Conservation (phyloP, 2,329 filamentous ascomycete species). For the Westerdykella aurantiaca region DNA sequence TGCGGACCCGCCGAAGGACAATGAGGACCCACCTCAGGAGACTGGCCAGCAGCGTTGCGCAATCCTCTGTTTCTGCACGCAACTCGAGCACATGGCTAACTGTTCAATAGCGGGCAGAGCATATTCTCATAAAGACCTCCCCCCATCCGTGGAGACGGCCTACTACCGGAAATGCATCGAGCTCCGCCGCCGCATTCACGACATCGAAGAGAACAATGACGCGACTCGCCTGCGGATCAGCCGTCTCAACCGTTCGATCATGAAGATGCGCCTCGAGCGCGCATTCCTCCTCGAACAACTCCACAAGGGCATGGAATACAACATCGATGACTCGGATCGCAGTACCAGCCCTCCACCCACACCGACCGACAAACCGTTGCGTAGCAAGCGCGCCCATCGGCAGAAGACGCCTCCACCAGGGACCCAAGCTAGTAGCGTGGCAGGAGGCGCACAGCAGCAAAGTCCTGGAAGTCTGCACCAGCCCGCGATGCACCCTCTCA, state of each 20-base stretch:
- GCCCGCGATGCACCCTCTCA: slow-evolving; percentile 18
- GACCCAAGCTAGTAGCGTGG: background rate
- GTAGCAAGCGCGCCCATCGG: slow-evolving; percentile 66
- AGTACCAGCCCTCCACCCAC: slow-evolving; percentile 75
- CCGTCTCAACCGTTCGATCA: slow-evolving; percentile 75
- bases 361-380: slow-evolving; percentile 71
- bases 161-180: slow-evolving; percentile 97
- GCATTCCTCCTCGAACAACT: slow-evolving; percentile 53
- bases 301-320: slow-evolving; percentile 44
- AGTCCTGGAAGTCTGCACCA: slow-evolving; percentile 16
- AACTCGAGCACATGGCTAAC: background rate
- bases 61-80: background rate
- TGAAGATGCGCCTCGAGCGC: slow-evolving; percentile 85
- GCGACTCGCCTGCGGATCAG: slow-evolving; percentile 70
- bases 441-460: slow-evolving; percentile 10
- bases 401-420: slow-evolving; percentile 30
- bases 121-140: slow-evolving; percentile 45
- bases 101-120: slow-evolving; percentile 19
- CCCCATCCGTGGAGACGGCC: slow-evolving; percentile 89
- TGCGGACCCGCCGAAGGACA: background rate
- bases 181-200: slow-evolving; percentile 81
- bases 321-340: slow-evolving; percentile 61
- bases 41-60: background rate
- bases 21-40: background rate
- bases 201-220: slow-evolving; percentile 90